These are phyloP conservation scores for Sphagnum contortum DNA, from an alignment of 225 moss, liverwort and hornwort species.

Conservation along the genomic window DNA sequence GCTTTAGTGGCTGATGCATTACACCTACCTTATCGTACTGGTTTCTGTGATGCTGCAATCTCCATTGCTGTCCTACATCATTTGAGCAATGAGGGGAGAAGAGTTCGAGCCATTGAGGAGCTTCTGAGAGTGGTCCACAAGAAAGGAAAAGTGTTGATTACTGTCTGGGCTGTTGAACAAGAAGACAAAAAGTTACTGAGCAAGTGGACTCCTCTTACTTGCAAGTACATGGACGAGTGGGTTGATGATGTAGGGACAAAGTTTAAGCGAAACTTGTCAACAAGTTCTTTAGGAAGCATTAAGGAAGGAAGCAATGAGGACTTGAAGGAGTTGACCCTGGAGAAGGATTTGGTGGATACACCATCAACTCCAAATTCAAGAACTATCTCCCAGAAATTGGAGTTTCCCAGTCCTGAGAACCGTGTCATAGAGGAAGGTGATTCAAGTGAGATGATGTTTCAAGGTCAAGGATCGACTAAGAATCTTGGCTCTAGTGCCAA, in stretches of 20 bases:
- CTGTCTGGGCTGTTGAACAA: conserved; percentile 97
- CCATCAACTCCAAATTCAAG: too few relatives aligned
- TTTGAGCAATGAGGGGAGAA: conserved; percentile 76
- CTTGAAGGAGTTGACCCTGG: not conserved
- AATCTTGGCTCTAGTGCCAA: too few relatives aligned
- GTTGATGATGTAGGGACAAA: conserved; percentile 33
- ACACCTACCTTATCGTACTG: conserved; percentile 66
- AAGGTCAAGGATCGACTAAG: not conserved
- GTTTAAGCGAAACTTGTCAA: conserved; percentile 36
- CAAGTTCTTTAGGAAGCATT: conserved; percentile 62
- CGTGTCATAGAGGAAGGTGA: too few relatives aligned
- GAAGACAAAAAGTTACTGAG: conserved; percentile 64
- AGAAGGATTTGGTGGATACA: not conserved
- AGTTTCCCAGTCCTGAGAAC: too few relatives aligned
- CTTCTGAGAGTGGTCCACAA: conserved; percentile 67
- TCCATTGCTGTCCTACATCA: conserved; percentile 96
- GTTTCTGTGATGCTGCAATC: conserved; percentile 83
- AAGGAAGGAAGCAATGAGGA: conserved; percentile 43
- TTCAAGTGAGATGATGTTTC: not conserved
- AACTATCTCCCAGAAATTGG: not conserved
- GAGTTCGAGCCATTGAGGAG: conserved; percentile 78
- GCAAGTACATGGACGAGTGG: conserved; percentile 79
- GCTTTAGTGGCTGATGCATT: conserved; percentile 82
- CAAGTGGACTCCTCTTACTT: conserved; percentile 90
- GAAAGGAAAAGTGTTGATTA: conserved; percentile 71